Evolutionary conservation across 148 eudicot species (phyloP), one percentile per base, ranked within the genome.

Genomic region (Limonium bicolor): DNA sequence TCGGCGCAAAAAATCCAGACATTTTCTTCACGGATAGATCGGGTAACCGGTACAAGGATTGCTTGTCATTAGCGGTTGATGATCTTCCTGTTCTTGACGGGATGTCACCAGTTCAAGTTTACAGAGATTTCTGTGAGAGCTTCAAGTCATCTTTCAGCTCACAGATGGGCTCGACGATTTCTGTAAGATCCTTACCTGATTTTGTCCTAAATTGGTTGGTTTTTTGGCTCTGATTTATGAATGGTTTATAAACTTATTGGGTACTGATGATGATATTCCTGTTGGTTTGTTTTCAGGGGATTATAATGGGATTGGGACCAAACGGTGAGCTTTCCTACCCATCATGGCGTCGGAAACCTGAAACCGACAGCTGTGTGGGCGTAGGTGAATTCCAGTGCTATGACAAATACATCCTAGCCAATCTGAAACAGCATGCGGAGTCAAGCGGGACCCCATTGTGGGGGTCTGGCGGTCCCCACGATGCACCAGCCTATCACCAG

Each of bases 401-500:
- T 25, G 96, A 86, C 20, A 56, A 69, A 46, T 49, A 76, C 64
- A 82, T 77, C 80, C 85, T 82, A 16, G 20, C 7, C 53, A 36
- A 50, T 25, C 86, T 87, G 45, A 82, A 77, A 48, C 71, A 61
- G 15, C 72, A 79, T 20, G 90, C 82, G 1, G 67, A 82, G 52
- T 41, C 63, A 14, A 27, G 26, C 0, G 78, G 83, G 15, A 69
- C 77, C 29, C 82, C 81, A 38, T 64, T 71, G 20, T 87, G 96
- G 96, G 96, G 96, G 27, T 68, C 71, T 2, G 63, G 80, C 3
- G 94, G 96, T 12, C 96, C 96, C 22, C 96, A 87, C 17, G 94
- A 87, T 39, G 80, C 73, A 41, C 90, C 96, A 13, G 50, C 49
- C 36, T 71, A 76, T 5, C 37, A 78, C 23, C 64, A 78, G 27